A percentile compares a stretch with the other conserved stretches of the same genome.
Conservation (phyloP, 164 flowering plant species). For the Kingdonia uniflora region DNA sequence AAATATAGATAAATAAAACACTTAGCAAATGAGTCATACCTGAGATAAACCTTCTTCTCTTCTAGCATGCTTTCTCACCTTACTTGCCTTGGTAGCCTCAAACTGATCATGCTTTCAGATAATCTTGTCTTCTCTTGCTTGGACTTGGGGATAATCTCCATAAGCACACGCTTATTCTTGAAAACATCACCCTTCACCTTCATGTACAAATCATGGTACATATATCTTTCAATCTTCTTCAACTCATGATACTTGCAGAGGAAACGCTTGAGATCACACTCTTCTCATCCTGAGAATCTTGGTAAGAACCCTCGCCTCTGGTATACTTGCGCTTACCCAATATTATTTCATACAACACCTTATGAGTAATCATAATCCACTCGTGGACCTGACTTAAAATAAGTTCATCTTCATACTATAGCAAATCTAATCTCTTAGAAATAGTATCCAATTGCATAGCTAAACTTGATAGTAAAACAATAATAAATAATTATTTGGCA, state of each 20-base stretch:
- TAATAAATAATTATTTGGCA: neutral
- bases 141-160: conserved; percentile 83
- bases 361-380: neutral
- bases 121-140: conserved; percentile 83
- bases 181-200: no score
- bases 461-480: neutral
- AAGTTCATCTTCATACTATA: no score
- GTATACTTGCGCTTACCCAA: conserved; percentile 83
- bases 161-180: conserved; percentile 75
- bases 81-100: conserved; percentile 86
- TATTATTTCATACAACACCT: neutral
- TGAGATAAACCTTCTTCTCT: no score
- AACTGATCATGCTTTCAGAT: conserved; percentile 79
- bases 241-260: conserved; percentile 72
- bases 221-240: no score
- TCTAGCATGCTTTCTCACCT: no score
- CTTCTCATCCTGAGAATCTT: conserved; percentile 79
- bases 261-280: conserved; percentile 69
- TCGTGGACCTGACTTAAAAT: neutral
- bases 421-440: no score
- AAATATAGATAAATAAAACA: neutral
- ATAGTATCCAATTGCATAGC: no score
- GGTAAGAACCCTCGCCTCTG: no score
- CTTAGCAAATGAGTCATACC: conserved; percentile 66
- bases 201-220: no score